Percentiles rank a stretch among this genome's conserved stretches.
Conservation (phyloP, 208 protist species). For the Kentomonas sorsogonicus region DNA sequence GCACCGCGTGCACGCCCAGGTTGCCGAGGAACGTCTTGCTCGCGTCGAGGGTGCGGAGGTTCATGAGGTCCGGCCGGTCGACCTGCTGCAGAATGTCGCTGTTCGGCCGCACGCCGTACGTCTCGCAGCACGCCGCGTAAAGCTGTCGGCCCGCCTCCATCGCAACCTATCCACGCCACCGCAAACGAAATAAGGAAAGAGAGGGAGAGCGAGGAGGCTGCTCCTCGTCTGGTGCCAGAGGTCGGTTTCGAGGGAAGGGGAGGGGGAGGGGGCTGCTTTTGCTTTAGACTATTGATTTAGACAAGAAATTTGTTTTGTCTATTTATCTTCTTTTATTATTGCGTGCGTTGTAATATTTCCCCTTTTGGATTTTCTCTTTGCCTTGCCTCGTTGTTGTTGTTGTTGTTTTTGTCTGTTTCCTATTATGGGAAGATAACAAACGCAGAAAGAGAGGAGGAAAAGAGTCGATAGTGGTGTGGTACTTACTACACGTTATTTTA, state of each 20-base stretch:
- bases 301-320: neutral
- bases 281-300: neutral
- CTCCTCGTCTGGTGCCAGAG: no score
- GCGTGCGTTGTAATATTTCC: neutral
- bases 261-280: no score
- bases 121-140: conserved; percentile 69
- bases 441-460: no score
- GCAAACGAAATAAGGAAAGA: no score
- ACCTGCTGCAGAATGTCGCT: conserved; percentile 53
- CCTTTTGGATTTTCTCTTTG: neutral
- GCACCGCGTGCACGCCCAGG: conserved; percentile 58
- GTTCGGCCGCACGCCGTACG: conserved; percentile 59
- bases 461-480: no score
- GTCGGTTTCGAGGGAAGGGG: no score
- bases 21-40: conserved; percentile 72
- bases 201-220: no score
- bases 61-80: conserved; percentile 40
- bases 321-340: neutral
- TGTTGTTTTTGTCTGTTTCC: neutral
- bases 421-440: no score
- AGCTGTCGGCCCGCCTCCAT: conserved; percentile 22
- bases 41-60: conserved; percentile 49
- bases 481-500: no score
- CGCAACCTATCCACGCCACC: neutral
- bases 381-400: neutral